Base-by-base conservation (phyloP, 768 basidiomycete species). In the Ramaria rubella region DNA sequence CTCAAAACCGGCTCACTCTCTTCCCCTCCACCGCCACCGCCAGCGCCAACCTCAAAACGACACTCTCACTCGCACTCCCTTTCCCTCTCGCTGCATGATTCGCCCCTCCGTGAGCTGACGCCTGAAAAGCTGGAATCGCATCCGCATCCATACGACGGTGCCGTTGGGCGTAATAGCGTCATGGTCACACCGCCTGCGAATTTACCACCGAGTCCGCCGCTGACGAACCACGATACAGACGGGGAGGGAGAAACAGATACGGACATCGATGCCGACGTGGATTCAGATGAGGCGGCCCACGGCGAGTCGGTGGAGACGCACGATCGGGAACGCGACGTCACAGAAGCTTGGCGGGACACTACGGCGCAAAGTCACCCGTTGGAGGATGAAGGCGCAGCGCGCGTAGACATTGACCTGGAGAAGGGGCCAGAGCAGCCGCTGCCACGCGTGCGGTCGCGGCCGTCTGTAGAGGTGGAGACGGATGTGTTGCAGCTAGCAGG, bases 131-230 rank as follows among this genome's bases (percentile, higher is more conserved):
- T 42, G 34, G 57, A 58, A 56, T 36, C 34, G 17, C 34, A 8
- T 17, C 8, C 34, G n/a, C n/a, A n/a, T n/a, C n/a, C n/a, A n/a
- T n/a, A n/a, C 65, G 50, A 44, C 58, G 56, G 58, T 21, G 50
- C 44, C 40, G 33, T 15, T 12, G 19, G 27, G 49, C 2, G 30
- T n/a, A 15, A 8, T 1, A 4, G 49, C 21, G 21, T 59, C 43
- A 62, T 57, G 17, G 61, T 60, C 49, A 61, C 57, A 58, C 58
- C 52, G 57, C 48, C 52, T 9, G 65, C 67, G 48, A 63, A 52
- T 24, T 45, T 68, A 23, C 68, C 71, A 43, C 69, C 64, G 3
- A 72, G 71, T 26, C 72, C 64, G 19, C 62, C 69, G 31, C 64
- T 69, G 34, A 67, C 70, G 50, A 58, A 29, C 15, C 23, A 42